A percentile compares a stretch with the other conserved stretches of the same genome.
Conservation (phyloP, 352 stramenopile species). For the Globisporangium solare region DNA sequence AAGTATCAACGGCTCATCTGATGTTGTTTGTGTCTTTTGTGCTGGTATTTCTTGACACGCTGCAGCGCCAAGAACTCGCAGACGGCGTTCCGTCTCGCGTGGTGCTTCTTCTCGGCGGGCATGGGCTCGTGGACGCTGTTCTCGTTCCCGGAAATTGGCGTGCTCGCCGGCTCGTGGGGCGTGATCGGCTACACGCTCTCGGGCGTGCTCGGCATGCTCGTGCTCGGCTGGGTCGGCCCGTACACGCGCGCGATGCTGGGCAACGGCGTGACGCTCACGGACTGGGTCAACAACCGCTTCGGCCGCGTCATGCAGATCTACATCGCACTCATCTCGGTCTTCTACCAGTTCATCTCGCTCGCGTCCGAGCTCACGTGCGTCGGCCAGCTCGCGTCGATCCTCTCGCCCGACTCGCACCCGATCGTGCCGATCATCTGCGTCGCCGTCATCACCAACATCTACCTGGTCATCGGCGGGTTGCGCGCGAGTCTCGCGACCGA, state of each 20-base stretch:
- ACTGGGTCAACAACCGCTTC: slow-evolving; percentile 60
- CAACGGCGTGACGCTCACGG: slow-evolving; percentile 68
- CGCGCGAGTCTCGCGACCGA: slow-evolving; percentile 70
- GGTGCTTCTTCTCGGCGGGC: slow-evolving; percentile 74
- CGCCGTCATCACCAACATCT: slow-evolving; percentile 64
- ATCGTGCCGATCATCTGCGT: slow-evolving; percentile 58
- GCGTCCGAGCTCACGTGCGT: slow-evolving; percentile 66
- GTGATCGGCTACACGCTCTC: slow-evolving; percentile 77
- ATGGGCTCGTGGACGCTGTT: slow-evolving; percentile 78
- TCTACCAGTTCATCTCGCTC: slow-evolving; percentile 83
- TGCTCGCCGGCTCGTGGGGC: slow-evolving; percentile 63
- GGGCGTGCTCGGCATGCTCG: slow-evolving; percentile 46
- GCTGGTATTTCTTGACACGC: background rate
- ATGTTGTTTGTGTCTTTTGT: background rate
- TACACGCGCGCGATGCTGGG: slow-evolving; percentile 56
- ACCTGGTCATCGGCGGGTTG: slow-evolving; percentile 67
- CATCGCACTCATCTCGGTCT: slow-evolving; percentile 58
- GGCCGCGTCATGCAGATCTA: slow-evolving; percentile 65
- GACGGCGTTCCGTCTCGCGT: slow-evolving; percentile 47
- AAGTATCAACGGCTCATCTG: background rate
- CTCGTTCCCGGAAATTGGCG: slow-evolving; percentile 72
- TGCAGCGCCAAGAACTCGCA: slow-evolving; percentile 66
- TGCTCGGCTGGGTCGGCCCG: slow-evolving; percentile 48
- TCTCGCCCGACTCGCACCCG: slow-evolving; percentile 42
- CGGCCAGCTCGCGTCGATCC: slow-evolving; percentile 40